Evolutionary conservation across 371 early-diverging fungal genomes (phyloP).

Genomic region (Funneliformis caledonium): DNA sequence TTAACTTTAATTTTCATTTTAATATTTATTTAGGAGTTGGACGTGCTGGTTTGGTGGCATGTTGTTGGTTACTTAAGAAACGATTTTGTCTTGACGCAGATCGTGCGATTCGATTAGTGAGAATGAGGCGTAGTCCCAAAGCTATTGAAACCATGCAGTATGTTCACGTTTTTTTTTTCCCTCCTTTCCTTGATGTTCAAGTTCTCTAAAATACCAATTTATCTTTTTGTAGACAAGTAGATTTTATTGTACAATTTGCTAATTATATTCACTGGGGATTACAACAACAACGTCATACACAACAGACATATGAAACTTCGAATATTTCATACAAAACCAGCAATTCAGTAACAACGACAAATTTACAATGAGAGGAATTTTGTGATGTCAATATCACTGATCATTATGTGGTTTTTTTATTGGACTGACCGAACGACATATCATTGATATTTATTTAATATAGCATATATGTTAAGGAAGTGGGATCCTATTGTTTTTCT

Average conservation of each 20-base stretch:
- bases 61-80: conserved; percentile 68
- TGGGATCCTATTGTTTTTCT: too few species aligned
- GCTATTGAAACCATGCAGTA: conserved; percentile 67
- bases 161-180: neutral
- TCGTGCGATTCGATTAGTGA: conserved; percentile 58
- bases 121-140: conserved; percentile 63
- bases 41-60: conserved; percentile 73
- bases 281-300: neutral
- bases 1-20: neutral
- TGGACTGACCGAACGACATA: too few species aligned
- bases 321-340: neutral
- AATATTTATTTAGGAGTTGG: conserved; percentile 59
- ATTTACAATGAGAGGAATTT: too few species aligned
- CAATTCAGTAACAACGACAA: too few species aligned
- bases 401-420: too few species aligned
- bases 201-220: neutral
- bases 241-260: conserved; percentile 61
- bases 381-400: neutral
- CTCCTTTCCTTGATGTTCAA: neutral
- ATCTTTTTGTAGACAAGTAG: conserved; percentile 55
- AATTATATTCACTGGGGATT: conserved; percentile 46
- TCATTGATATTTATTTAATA: too few species aligned
- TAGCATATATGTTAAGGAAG: too few species aligned
- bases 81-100: conserved; percentile 56
- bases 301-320: neutral